Evolutionary conservation across 73 alveolate genomes (phyloP), one percentile per base, ranked within the genome.

Genomic region (Durusdinium trenchii): DNA sequence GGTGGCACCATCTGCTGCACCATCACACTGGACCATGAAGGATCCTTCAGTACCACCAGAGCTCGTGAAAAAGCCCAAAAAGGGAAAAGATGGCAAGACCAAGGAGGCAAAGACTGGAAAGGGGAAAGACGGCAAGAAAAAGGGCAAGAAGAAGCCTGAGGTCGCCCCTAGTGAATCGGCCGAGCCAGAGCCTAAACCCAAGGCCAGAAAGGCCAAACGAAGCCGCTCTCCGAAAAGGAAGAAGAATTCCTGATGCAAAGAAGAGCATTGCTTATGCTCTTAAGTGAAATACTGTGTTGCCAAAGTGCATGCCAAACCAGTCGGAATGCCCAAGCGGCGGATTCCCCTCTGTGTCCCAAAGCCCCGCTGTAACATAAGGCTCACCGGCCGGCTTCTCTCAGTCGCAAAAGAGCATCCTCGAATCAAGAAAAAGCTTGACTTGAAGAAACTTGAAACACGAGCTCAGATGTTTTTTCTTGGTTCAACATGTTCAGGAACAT

Each of bases 181-280:
- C 0, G 85, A 73, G 85, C 85, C 85, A 38, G 85, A 36, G 50
- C 52, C 85, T 28, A 42, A 54, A 54, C 64, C 50, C 14, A 35
- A 35, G 50, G 35, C 48, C 26, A 73, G 40, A 50, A 73, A 73
- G 50, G 16, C 85, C 87, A 78, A 78, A 43, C 54, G 87, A 30
- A 78, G 87, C 60, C 87, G 87, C 16, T 78, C 87, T 18, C 87
- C 87, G 26, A 78, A 78, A 50, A 54, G 87, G 87, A 78, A 78
- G 87, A 78, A 78, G 87, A 36, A 36, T 28, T 26, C 85, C 50
- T 73, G 85, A 73, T 30, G n/a, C n/a, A n/a, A n/a, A n/a, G n/a
- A n/a, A n/a, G n/a, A n/a, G n/a, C n/a, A n/a, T n/a, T n/a, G n/a
- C n/a, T n/a, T n/a, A n/a, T n/a, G n/a, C n/a, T n/a, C n/a, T n/a